A percentile compares a stretch with the other conserved stretches of the same genome.
phyloP scores from a whole-genome alignment of 768 basidiomycete species.

The Trametopsis cervina region DNA sequence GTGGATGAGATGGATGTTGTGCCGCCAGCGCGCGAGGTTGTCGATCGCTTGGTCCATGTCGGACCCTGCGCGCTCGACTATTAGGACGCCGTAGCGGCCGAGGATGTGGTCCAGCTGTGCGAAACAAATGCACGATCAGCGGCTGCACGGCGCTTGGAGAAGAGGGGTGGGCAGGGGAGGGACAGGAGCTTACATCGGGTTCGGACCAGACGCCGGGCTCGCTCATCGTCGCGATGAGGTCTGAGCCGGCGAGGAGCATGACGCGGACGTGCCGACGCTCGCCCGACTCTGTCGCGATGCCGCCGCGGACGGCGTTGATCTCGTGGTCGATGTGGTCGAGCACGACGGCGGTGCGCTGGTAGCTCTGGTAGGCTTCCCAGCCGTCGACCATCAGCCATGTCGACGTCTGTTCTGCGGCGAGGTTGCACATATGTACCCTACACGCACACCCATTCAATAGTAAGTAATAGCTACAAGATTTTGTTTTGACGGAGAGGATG shows the following conservation, averaged over 20 bases:
- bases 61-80: constrained; percentile 92
- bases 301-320: constrained; percentile 82
- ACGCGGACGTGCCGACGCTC: constrained; percentile 72
- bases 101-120: constrained; percentile 90
- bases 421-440: constrained; percentile 82
- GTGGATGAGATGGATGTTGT: constrained; percentile 86
- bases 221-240: constrained; percentile 95
- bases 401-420: constrained; percentile 85
- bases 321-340: constrained; percentile 96
- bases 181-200: constrained; percentile 67
- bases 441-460: too few relatives aligned
- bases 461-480: too few relatives aligned
- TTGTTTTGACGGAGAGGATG: constrained; percentile 2
- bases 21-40: constrained; percentile 64
- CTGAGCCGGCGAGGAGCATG: constrained; percentile 96
- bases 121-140: constrained; percentile 7
- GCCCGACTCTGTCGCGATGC: constrained; percentile 66
- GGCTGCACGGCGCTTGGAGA: constrained; percentile 5
- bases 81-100: constrained; percentile 89
- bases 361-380: constrained; percentile 94
- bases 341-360: constrained; percentile 95
- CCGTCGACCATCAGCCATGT: constrained; percentile 97
- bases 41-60: constrained; percentile 83
- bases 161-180: not conserved
- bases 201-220: constrained; percentile 98